Base-by-base conservation (phyloP, 1,284 basidiomycete genomes). In the Ustanciosporium gigantosporum region DNA sequence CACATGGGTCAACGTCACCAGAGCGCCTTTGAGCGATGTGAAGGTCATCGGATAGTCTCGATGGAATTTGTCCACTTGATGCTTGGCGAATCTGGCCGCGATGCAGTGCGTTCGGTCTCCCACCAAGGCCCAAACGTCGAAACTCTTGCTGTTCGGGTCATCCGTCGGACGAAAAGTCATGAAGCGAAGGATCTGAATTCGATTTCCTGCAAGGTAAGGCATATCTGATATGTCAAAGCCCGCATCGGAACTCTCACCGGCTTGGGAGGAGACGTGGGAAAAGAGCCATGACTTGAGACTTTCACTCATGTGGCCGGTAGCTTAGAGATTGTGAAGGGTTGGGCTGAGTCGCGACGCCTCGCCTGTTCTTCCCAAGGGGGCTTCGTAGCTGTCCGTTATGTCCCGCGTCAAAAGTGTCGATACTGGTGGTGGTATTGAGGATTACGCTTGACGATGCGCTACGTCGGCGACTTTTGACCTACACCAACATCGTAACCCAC, bases 71-170 rank as follows among this genome's bases (percentile, higher is more conserved):
- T 29, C 15, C 0, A 65, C 37, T 13, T 36, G 40, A 4, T 14
- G 15, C 4, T 24, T 20, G 5, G 25, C 5, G 25, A 65, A 59
- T 17, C 55, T 50, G 1, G 56, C 61, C 0, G 61, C 51, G 8
- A 59, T 31, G 23, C 56, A 51, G 45, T 65, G 61, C 16, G 61
- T 59, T 0, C 51, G 43, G 17, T 65, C 61, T 16, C 53, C 55
- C 2, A 65, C 36, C 2, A 65, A 25, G 22, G 61, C 51, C 50
- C 46, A 65, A 3, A 58, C 24, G 19, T 56, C 47, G 2, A 14
- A 19, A 29, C 17, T 17, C 16, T 14, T 5, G 7, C 23, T 2
- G 24, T 25, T 21, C 24, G 34, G 13, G 13, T 44, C n/a, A 3
- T 14, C 5, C 14, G 34, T 3, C 0, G 53, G 27, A 2, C 43